Percentiles rank a stretch among this genome's conserved stretches.
phyloP scores from a whole-genome alignment of 2,329 filamentous ascomycete genomes.

The Fusarium oxysporum region DNA sequence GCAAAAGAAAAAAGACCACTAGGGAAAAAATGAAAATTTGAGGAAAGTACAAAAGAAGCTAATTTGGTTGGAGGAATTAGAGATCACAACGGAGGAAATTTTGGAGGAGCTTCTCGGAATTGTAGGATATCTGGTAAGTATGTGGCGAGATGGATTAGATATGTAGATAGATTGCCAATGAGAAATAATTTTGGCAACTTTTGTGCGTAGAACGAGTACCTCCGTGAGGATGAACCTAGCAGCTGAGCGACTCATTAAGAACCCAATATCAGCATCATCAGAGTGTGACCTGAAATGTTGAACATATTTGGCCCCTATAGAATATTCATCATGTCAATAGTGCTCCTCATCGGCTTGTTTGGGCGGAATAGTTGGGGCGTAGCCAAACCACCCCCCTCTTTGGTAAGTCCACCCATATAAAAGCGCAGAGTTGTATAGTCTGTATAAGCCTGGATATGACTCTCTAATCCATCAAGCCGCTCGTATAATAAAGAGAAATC shows the following conservation, averaged over 20 bases:
- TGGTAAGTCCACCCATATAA: too few species aligned
- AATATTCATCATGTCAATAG: not conserved
- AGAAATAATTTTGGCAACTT: fast-evolving
- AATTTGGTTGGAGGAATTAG: fast-evolving
- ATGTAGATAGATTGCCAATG: not conserved
- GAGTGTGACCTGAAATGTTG: fast-evolving
- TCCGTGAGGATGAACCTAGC: not conserved
- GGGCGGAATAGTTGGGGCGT: too few species aligned
- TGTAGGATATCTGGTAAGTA: not conserved
- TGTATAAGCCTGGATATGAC: too few species aligned
- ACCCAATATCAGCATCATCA: fast-evolving
- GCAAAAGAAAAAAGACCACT: not conserved
- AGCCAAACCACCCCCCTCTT: too few species aligned
- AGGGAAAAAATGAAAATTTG: not conserved
- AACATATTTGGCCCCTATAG: fast-evolving
- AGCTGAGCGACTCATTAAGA: too few species aligned
- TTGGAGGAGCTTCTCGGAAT: not conserved
- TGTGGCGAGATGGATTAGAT: fast-evolving
- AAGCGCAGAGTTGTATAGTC: too few species aligned
- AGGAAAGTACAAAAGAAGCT: not conserved
- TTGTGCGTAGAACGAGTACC: too few species aligned
- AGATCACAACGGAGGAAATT: too few species aligned
- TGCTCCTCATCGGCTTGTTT: too few species aligned
- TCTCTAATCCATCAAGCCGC: too few species aligned
- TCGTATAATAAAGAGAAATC: too few species aligned